Evolutionary conservation across 2,329 filamentous ascomycete genomes (phyloP), one percentile per base, ranked within the genome.

Genomic region (Talaromyces sp.): DNA sequence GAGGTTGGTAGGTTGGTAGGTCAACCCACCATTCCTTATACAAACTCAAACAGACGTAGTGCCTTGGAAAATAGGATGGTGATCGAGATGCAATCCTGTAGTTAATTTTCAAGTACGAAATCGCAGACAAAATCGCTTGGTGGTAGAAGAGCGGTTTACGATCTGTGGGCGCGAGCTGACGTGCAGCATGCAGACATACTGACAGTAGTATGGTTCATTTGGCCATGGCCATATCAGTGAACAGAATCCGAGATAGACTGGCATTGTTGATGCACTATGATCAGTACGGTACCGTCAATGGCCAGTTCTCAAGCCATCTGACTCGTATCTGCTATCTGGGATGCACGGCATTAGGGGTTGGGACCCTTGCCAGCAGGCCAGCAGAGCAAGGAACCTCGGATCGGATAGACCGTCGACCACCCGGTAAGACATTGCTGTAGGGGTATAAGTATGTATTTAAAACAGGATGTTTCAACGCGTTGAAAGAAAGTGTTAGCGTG

Each of bases 151-250:
- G 10, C 45, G 28, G 5, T 35, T 48, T 35, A 48, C 28, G n/a
- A 17, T 13, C 43, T 13, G 40, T 31, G 41, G 40, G 53, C 53
- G 54, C 43, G 43, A 48, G 19, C 22, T 56, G 54, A 45, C 43
- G 54, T 56, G 54, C 54, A 56, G 43, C 25, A 46, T 50, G 54
- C 53, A 48, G 17, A 46, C 46, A 36, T 28, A 22, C 33, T 19
- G 33, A 25, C 21, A 35, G 35, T 53, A 25, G 17, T 25, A 46
- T 15, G 19, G 10, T 21, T 48, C 45, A 48, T 19, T 35, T n/a
- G 45, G 45, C 13, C n/a, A 35, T 48, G 25, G 28, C 28, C 45
- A 48, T 48, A 33, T 35, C 8, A 28, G 28, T 48, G 19, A 9
- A 48, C 28, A 21, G 11, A 15, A 8, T 13, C n/a, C 45, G 45